phyloP scores from a whole-genome alignment of 225 moss, liverwort and hornwort species.

The Sphagnum tenellum region DNA sequence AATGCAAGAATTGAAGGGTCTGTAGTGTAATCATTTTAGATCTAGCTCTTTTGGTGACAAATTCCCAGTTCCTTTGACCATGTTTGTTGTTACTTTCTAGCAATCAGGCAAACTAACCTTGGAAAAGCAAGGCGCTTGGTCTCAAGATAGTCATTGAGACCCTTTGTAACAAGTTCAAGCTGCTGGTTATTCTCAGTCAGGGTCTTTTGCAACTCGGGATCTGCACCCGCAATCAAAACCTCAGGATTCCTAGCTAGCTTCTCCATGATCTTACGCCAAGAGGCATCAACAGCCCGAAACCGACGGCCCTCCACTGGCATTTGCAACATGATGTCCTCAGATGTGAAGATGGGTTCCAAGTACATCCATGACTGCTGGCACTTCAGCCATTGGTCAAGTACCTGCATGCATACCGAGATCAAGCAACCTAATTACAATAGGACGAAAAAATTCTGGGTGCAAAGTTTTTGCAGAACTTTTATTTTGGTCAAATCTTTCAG shows the following conservation, averaged over 20 bases:
- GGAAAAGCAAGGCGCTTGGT: constrained; percentile 68
- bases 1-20: too few relatives aligned
- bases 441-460: too few relatives aligned
- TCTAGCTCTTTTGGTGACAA: too few relatives aligned
- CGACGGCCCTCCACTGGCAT: constrained; percentile 66
- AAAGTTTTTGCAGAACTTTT: too few relatives aligned
- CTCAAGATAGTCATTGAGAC: constrained; percentile 65
- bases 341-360: constrained; percentile 65
- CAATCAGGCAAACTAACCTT: constrained; percentile 15
- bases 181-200: constrained; percentile 49
- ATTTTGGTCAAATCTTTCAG: too few relatives aligned
- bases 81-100: neutral
- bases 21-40: too few relatives aligned
- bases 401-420: constrained; percentile 11
- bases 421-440: too few relatives aligned
- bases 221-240: constrained; percentile 55
- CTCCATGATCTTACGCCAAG: constrained; percentile 55
- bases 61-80: neutral
- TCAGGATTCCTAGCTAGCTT: constrained; percentile 57
- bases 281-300: constrained; percentile 45
- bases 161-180: constrained; percentile 57
- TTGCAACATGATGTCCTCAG: constrained; percentile 74
- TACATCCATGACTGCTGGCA: constrained; percentile 77
- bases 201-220: constrained; percentile 49
- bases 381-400: constrained; percentile 67